phyloP scores from a whole-genome alignment of 768 basidiomycete species.

The Mycena polygramma region DNA sequence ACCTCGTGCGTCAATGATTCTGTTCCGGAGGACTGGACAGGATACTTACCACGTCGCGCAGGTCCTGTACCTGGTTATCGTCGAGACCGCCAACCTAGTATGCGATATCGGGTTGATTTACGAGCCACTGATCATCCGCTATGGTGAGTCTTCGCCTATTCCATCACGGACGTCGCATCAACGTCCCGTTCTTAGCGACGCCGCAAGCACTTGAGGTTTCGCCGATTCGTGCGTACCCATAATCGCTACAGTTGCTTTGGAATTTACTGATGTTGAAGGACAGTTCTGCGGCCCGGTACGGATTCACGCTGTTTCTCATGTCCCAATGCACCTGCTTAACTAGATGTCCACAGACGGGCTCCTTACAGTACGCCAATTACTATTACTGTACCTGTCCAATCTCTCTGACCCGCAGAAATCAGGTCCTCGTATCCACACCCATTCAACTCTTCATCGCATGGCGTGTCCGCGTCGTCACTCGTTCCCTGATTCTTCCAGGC shows the following conservation, averaged over 20 bases:
- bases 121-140: slow-evolving; percentile 35
- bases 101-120: slow-evolving; percentile 36
- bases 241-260: too few species aligned
- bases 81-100: slow-evolving; percentile 33
- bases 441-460: slow-evolving; percentile 39
- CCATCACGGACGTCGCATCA: neutral
- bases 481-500: slow-evolving; percentile 13
- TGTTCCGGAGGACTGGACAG: too few species aligned
- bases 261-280: neutral
- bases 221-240: slow-evolving; percentile 19
- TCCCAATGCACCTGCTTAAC: neutral
- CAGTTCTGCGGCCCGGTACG: slow-evolving; percentile 16
- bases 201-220: slow-evolving; percentile 15
- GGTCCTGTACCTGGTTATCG: slow-evolving; percentile 33
- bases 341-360: slow-evolving; percentile 3
- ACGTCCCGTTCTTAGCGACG: neutral
- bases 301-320: too few species aligned
- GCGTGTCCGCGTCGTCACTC: slow-evolving; percentile 32
- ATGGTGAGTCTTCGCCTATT: slow-evolving; percentile 13
- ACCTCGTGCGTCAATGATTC: neutral
- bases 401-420: neutral
- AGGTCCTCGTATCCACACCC: slow-evolving; percentile 37
- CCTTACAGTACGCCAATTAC: slow-evolving; percentile 20
- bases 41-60: neutral
- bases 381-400: neutral